Evolutionary conservation across 257 asterid genomes (phyloP).

Genomic region (Solanum paucissectum): DNA sequence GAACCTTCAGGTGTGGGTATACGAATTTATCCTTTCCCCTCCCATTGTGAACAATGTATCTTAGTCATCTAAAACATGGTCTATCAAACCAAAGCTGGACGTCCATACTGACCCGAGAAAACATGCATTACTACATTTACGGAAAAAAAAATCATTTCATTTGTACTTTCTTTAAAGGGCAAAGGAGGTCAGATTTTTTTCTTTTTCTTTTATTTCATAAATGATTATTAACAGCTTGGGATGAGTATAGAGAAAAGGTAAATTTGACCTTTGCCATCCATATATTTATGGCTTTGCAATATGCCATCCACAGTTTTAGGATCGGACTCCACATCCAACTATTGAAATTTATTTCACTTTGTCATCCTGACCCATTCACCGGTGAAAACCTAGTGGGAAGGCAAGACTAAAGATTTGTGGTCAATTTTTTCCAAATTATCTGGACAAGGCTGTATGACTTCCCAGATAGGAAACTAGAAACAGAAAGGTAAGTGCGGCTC

Average conservation of each 20-base stretch:
- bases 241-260: neutral
- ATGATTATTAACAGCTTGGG: neutral
- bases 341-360: neutral
- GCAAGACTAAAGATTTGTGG: neutral
- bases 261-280: neutral
- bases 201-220: neutral
- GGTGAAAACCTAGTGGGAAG: neutral
- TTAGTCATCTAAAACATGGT: neutral
- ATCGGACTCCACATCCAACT: neutral
- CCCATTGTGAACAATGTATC: neutral
- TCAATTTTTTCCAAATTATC: neutral
- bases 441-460: neutral
- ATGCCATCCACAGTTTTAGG: neutral
- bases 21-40: neutral
- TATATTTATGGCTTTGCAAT: neutral
- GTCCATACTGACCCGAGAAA: neutral
- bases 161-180: neutral
- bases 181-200: neutral
- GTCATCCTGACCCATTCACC: neutral
- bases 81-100: neutral
- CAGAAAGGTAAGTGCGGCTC: neutral
- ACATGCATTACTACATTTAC: neutral
- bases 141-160: neutral
- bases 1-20: neutral
- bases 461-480: neutral